phyloP scores from a whole-genome alignment of 306 rosid genomes.

The Inga oerstediana region DNA sequence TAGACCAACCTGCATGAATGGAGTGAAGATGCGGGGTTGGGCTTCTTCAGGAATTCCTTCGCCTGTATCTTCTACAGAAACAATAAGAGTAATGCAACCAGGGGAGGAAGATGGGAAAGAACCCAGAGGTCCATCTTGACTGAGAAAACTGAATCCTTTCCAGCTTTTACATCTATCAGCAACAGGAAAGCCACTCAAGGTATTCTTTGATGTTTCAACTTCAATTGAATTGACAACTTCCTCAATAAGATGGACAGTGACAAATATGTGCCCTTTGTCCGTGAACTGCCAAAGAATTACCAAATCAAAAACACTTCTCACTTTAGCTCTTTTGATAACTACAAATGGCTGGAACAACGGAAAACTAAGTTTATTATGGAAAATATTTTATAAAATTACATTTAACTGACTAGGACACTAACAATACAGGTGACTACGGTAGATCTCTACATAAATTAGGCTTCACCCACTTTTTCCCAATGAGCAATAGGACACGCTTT shows the following conservation, averaged over 20 bases:
- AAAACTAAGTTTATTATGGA: not conserved
- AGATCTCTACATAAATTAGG: not conserved
- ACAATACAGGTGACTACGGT: not conserved
- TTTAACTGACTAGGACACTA: not conserved
- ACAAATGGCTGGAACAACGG: slow-evolving; percentile 12
- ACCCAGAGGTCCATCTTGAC: slow-evolving; percentile 61
- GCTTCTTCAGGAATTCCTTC: slow-evolving; percentile 85
- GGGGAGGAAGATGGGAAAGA: slow-evolving; percentile 56
- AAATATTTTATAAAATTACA: slow-evolving; percentile 7
- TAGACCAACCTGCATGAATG: slow-evolving; percentile 95
- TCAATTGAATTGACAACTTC: slow-evolving; percentile 73
- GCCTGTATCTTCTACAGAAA: slow-evolving; percentile 99
- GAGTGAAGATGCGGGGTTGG: slow-evolving; percentile 80
- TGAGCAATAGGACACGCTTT: slow-evolving; percentile 2
- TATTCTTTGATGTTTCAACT: slow-evolving; percentile 63
- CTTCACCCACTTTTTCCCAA: not conserved
- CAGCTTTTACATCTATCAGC: slow-evolving; percentile 72
- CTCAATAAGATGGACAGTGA: slow-evolving; percentile 84
- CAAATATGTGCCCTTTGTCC: slow-evolving; percentile 92
- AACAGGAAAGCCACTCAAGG: slow-evolving; percentile 85
- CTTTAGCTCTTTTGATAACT: slow-evolving; percentile 3
- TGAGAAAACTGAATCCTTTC: slow-evolving; percentile 64
- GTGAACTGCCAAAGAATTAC: slow-evolving; percentile 73
- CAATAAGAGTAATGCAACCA: slow-evolving; percentile 68
- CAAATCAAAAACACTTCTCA: slow-evolving; percentile 28